Evolutionary conservation across 805 yeast species (phyloP), one percentile per base, ranked within the genome.

Genomic region (Torulaspora microellipsoides): DNA sequence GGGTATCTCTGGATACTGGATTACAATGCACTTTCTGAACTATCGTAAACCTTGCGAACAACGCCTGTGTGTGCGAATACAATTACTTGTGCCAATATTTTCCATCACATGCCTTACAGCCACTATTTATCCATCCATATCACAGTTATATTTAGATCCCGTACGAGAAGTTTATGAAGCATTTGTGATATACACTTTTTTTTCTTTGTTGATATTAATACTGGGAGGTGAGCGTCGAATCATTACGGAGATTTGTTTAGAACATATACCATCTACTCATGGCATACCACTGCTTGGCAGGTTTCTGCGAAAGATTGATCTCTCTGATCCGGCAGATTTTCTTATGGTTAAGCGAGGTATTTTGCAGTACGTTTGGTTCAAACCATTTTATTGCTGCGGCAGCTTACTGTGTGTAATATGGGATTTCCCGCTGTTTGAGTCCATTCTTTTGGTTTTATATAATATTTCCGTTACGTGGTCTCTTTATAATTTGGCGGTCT

Each of bases 171-270:
- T 91, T 1, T 93, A 93, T 64, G 99, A 93, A 64, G 97, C 98
- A 0, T 87, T 93, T 66, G 96, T 90, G 28, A 85, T 93, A 28
- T 93, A 93, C 64, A 88, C 96, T 1, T 93, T 93, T 62, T 91
- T 86, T 69, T 76, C 91, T 27, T 71, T 89, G 25, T 69, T 93
- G 42, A 88, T 95, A 0, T 77, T 81, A 49, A 76, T 88, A 69
- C 71, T 93, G 8, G 98, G 97, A 0, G 99, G 99, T 13, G 99
- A 95, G 59, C 72, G 95, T 38, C 79, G 79, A 46, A 88, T 93
- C 20, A 82, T 65, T 7, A 59, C 93, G 27, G 77, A 85, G 38
- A 68, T 72, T 47, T 71, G 85, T 15, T 75, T 84, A 37, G 88
- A 93, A 2, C 71, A 91, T 34, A 72, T 75, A 23, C 95, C 96